A percentile compares a stretch with the other conserved stretches of the same genome.
Conservation (phyloP, 2,329 filamentous ascomycete genomes). For the Curvularia verruculosa region DNA sequence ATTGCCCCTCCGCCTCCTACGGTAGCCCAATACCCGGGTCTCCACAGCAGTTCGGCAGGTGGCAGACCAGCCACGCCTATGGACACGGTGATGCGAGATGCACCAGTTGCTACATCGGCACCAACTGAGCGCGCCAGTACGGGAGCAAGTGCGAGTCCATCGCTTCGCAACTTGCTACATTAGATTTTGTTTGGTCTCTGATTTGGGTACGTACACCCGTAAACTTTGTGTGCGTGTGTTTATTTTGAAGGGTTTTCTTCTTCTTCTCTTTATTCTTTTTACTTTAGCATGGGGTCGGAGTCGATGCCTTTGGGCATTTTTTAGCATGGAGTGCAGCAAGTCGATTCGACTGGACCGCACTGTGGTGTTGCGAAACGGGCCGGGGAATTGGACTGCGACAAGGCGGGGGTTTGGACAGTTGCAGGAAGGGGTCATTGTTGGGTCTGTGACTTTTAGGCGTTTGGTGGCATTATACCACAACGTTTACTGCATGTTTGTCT, state of each 20-base stretch:
- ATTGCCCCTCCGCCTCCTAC: conserved; percentile 33
- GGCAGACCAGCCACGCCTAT: conserved; percentile 45
- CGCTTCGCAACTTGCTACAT: conserved; percentile 55
- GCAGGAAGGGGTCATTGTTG: conserved; percentile 20
- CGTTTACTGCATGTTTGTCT: conserved; percentile 21
- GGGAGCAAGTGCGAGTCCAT: conserved; percentile 56
- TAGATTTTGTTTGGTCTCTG: conserved; percentile 32
- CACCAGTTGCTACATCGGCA: conserved; percentile 33
- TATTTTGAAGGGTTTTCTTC: no score
- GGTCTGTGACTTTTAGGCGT: conserved; percentile 27
- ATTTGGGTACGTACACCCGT: conserved; percentile 9
- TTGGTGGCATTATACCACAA: conserved; percentile 41
- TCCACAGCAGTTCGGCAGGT: conserved; percentile 42
- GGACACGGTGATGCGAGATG: conserved; percentile 45
- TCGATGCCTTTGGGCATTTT: conserved; percentile 24
- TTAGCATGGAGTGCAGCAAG: conserved; percentile 22
- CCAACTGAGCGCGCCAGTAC: conserved; percentile 39
- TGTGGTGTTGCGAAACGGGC: conserved; percentile 20
- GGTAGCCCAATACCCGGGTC: conserved; percentile 31
- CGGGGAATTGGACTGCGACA: background rate
- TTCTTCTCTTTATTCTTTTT: conserved; percentile 16
- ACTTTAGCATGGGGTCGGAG: conserved; percentile 28
- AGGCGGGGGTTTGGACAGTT: conserved; percentile 15
- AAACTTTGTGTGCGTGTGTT: conserved; percentile 11
- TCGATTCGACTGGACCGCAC: conserved; percentile 6